Evolutionary conservation across 148 eudicot genomes (phyloP), one percentile per base, ranked within the genome.

Genomic region (Simmondsia chinensis): DNA sequence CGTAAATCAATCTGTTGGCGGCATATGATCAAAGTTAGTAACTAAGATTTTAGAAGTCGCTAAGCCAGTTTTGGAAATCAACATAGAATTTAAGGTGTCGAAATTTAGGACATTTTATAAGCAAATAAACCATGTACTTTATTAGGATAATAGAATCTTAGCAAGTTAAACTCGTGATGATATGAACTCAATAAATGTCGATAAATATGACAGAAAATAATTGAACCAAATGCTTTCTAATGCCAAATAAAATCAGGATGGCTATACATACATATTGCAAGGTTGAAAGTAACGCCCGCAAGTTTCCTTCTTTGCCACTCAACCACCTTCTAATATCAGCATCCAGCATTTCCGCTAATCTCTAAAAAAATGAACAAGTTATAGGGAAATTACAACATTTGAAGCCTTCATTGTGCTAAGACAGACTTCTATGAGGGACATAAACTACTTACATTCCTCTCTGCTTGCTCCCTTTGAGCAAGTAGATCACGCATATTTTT

Each of bases 321-420:
- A 96, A 79, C 99, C 99, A 93, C 71, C 99, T 76, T 76, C 70
- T 93, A 43, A 93, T 83, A 53, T 86, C 99, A 62, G 76, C 82
- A 69, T 86, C 96, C 46, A 93, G 77, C 45, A 67, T 45, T 80
- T 82, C 99, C 19, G 99, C 94, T 9, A 93, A 64, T 61, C 94
- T 82, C 99, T 93, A 83, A 63, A 56, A 4, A 25, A 29, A 39
- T n/a, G n/a, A n/a, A 14, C 9, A 52, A 33, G 17, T 46, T 25
- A 14, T 28, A 24, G 44, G 21, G 57, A 26, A 16, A 47, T 31
- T 41, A 46, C 7, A 36, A 35, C 9, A 6, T 9, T 16, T 26
- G 33, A 40, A 33, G 7, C 41, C 31, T 31, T 18, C 16, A 46
- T 12, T 12, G 17, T 28, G 48, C 9, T 24, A 27, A 52, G 26